Percentiles rank a stretch among this genome's conserved stretches.
phyloP scores from a whole-genome alignment of 805 yeast species.

The Brettanomyces anomalus region DNA sequence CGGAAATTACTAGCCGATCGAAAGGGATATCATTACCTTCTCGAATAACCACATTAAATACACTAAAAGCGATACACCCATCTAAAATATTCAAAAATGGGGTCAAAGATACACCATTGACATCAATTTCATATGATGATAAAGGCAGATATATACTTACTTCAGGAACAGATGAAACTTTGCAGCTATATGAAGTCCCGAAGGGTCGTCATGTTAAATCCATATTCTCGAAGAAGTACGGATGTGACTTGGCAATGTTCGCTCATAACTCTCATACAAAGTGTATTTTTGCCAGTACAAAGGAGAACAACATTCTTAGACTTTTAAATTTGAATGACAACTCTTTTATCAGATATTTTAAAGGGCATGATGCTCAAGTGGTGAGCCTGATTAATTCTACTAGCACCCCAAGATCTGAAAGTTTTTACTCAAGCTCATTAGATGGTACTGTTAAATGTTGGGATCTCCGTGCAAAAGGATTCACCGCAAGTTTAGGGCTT shows the following conservation, averaged over 20 bases:
- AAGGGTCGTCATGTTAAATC: constrained; percentile 63
- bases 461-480: constrained; percentile 68
- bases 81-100: constrained; percentile 35
- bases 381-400: constrained; percentile 61
- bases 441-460: constrained; percentile 81
- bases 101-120: constrained; percentile 41
- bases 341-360: constrained; percentile 73
- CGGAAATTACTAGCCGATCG: too few species aligned
- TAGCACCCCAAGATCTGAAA: constrained; percentile 53
- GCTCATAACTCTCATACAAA: constrained; percentile 51
- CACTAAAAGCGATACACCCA: constrained; percentile 17
- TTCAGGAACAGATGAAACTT: constrained; percentile 71
- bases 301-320: constrained; percentile 66
- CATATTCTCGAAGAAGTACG: constrained; percentile 81
- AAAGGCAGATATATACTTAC: constrained; percentile 71
- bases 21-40: too few species aligned
- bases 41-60: not conserved
- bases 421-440: constrained; percentile 42
- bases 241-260: constrained; percentile 79
- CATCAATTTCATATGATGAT: constrained; percentile 73
- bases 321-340: constrained; percentile 71
- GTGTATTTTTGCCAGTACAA: constrained; percentile 70
- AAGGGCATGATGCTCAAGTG: constrained; percentile 79
- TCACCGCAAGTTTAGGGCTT: constrained; percentile 52
- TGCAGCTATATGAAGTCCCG: constrained; percentile 71